A percentile compares a stretch with the other conserved stretches of the same genome.
phyloP scores from a whole-genome alignment of 2,329 filamentous ascomycete genomes.

The Microthyrium microscopicum region DNA sequence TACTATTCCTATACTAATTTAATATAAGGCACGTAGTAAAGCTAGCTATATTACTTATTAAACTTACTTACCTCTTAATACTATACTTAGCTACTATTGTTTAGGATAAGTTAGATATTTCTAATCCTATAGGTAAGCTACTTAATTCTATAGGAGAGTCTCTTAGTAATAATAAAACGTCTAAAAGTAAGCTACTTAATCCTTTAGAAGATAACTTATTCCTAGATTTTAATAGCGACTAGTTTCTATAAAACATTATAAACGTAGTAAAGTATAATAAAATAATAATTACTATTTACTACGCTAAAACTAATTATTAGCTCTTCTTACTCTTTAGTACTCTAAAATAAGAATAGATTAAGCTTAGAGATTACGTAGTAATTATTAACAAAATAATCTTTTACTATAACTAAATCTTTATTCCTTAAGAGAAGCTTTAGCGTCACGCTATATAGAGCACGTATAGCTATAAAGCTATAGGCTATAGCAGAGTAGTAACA shows the following conservation, averaged over 20 bases:
- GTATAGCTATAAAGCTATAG: background rate
- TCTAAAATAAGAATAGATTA: background rate
- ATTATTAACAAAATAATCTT: background rate
- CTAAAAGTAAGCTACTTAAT: no score
- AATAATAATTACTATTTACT: background rate
- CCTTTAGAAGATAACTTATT: no score
- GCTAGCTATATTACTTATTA: background rate
- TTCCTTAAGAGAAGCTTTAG: background rate
- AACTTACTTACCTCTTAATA: no score
- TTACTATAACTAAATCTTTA: no score
- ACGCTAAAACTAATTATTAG: background rate
- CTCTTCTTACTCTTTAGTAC: no score
- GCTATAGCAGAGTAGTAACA: background rate
- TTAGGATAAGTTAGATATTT: background rate
- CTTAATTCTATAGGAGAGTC: background rate
- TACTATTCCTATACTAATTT: conserved; percentile 1
- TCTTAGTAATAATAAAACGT: no score
- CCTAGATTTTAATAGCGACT: no score
- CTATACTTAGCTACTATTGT: no score
- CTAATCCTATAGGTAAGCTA: background rate
- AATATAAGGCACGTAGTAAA: background rate
- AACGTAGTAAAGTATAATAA: no score
- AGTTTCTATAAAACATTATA: no score
- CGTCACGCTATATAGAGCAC: conserved; percentile 1
- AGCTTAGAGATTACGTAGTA: background rate